Percentiles rank a stretch among this genome's conserved stretches.
Conservation (phyloP, 2,329 filamentous ascomycete genomes). For the Aspergillus sclerotialis region DNA sequence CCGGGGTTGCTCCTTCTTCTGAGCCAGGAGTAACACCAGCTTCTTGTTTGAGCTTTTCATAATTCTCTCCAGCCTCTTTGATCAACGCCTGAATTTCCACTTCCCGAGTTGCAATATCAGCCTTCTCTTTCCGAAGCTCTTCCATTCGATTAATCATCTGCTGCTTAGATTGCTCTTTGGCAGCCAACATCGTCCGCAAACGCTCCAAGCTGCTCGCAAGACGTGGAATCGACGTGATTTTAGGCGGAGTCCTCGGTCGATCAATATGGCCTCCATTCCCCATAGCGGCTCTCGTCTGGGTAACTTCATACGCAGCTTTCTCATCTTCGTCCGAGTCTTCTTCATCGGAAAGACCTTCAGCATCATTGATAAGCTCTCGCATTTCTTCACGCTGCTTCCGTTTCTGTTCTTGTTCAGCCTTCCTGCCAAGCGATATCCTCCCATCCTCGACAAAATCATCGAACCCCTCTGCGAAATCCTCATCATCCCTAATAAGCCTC, state of each 20-base stretch:
- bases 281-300: conserved; percentile 81
- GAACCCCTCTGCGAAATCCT: conserved; percentile 88
- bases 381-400: conserved; percentile 67
- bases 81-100: conserved; percentile 72
- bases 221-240: conserved; percentile 70
- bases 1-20: conserved; percentile 17
- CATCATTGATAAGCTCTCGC: conserved; percentile 72
- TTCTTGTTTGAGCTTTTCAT: conserved; percentile 50
- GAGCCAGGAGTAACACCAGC: conserved; percentile 25
- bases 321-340: conserved; percentile 58
- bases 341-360: conserved; percentile 60
- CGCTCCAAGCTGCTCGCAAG: conserved; percentile 60
- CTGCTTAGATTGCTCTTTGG: conserved; percentile 58
- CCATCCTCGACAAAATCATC: conserved; percentile 87
- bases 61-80: conserved; percentile 70
- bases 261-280: conserved; percentile 40
- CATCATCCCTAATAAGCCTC: conserved; percentile 74
- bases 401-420: conserved; percentile 66
- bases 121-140: conserved; percentile 61
- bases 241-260: conserved; percentile 56
- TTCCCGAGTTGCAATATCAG: conserved; percentile 62
- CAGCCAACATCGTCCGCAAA: conserved; percentile 54
- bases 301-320: conserved; percentile 76
- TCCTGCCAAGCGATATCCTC: conserved; percentile 67
- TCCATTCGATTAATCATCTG: conserved; percentile 58